phyloP scores from a whole-genome alignment of 768 basidiomycete species.

The Boletus vermiculosoides region DNA sequence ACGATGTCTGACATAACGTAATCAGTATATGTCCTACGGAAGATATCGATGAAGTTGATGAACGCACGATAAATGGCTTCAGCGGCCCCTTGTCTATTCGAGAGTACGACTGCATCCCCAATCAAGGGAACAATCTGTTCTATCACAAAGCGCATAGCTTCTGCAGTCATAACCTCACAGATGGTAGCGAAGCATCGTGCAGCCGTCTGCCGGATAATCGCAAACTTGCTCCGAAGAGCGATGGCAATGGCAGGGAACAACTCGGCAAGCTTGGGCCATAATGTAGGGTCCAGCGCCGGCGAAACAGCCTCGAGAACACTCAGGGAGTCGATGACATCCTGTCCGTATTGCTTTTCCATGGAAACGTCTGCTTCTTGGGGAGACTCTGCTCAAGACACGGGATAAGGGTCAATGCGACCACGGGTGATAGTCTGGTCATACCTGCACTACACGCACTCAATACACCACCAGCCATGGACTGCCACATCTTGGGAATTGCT shows the following conservation, averaged over 20 bases:
- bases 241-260: constrained; percentile 75
- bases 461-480: constrained; percentile 81
- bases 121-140: constrained; percentile 79
- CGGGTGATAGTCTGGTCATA: constrained; percentile 34
- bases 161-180: constrained; percentile 79
- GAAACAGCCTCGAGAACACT: constrained; percentile 84
- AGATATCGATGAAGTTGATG: background rate
- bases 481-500: constrained; percentile 92
- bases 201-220: constrained; percentile 86
- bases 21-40: constrained; percentile 9
- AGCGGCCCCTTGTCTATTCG: constrained; percentile 84
- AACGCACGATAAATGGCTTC: constrained; percentile 89
- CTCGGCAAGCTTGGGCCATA: constrained; percentile 66
- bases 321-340: constrained; percentile 89
- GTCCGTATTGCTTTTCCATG: constrained; percentile 74
- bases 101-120: constrained; percentile 68
- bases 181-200: constrained; percentile 86
- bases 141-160: constrained; percentile 89
- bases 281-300: constrained; percentile 66
- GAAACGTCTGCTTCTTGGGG: constrained; percentile 57
- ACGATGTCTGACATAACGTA: constrained; percentile 68
- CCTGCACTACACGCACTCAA: constrained; percentile 64
- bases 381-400: constrained; percentile 40
- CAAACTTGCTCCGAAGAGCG: constrained; percentile 82
- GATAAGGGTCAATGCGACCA: background rate